A percentile compares a stretch with the other conserved stretches of the same genome.
phyloP scores from a whole-genome alignment of 345 rosid genomes.

The Excoecaria cochinchinensis region DNA sequence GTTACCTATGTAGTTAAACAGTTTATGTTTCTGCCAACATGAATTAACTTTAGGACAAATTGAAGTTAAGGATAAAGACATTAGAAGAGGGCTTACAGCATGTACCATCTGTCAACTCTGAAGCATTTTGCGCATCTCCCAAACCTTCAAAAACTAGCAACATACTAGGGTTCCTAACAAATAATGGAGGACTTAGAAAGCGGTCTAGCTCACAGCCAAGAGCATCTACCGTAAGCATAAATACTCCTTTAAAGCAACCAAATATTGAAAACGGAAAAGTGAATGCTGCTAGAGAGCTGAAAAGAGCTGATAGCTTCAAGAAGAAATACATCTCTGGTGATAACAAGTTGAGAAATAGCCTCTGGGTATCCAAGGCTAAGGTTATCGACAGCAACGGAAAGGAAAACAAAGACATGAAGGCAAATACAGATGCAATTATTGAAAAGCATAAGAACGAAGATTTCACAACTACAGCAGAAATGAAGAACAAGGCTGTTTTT shows the following conservation, averaged over 20 bases:
- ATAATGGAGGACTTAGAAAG: constrained; percentile 58
- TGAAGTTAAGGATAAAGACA: constrained; percentile 70
- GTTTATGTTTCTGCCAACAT: constrained; percentile 1
- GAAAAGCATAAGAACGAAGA: constrained; percentile 26
- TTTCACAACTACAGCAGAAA: constrained; percentile 14
- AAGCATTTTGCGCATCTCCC: constrained; percentile 32
- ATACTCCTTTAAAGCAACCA: constrained; percentile 45
- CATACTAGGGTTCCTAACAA: constrained; percentile 66
- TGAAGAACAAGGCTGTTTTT: constrained; percentile 23
- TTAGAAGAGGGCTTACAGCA: constrained; percentile 72
- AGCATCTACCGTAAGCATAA: constrained; percentile 42
- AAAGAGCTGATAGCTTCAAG: constrained; percentile 27
- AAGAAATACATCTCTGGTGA: constrained; percentile 37
- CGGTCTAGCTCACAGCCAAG: constrained; percentile 71
- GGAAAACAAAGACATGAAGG: constrained; percentile 51
- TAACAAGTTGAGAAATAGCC: constrained; percentile 33
- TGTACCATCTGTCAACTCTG: constrained; percentile 21
- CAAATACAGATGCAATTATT: constrained; percentile 25
- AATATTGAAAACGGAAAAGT: constrained; percentile 28
- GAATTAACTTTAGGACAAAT: constrained; percentile 57
- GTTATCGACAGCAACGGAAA: constrained; percentile 53
- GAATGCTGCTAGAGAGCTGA: constrained; percentile 14
- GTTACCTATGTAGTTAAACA: background rate
- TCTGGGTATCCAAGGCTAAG: constrained; percentile 60
- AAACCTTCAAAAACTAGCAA: constrained; percentile 55